phyloP scores from a whole-genome alignment of 257 asterid species.

The Solanum pinnatisectum region DNA sequence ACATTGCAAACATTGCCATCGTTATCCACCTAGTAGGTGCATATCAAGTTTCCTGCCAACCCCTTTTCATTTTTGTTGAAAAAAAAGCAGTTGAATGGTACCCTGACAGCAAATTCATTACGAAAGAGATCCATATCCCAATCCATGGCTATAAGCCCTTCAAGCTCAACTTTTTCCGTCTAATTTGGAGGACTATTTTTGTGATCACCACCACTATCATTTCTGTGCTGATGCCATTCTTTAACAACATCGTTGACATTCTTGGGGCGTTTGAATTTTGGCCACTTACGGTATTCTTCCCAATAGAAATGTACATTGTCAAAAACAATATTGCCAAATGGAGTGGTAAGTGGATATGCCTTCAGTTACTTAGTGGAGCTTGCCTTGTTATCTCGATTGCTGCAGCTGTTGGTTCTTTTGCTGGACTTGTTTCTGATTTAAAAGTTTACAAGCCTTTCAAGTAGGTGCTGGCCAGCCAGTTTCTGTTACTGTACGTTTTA shows the following conservation, averaged over 20 bases:
- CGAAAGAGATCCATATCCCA: not conserved
- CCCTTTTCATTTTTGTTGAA: constrained; percentile 12
- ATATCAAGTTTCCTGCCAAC: constrained; percentile 17
- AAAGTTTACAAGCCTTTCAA: not conserved
- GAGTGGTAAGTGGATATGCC: no score
- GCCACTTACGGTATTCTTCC: no score
- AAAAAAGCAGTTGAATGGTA: not conserved
- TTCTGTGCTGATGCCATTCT: not conserved
- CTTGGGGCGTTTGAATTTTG: not conserved
- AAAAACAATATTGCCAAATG: no score
- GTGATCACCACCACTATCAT: no score
- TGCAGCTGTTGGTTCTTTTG: not conserved
- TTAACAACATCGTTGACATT: not conserved
- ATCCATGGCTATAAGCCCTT: not conserved
- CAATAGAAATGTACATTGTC: no score
- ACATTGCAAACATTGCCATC: no score
- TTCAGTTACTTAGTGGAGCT: no score
- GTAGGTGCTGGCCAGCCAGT: not conserved
- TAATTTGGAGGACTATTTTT: not conserved
- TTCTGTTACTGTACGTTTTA: not conserved
- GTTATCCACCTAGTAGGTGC: not conserved
- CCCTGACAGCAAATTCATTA: constrained; percentile 5
- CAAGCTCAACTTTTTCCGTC: not conserved
- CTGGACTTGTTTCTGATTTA: not conserved
- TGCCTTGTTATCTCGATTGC: not conserved